Evolutionary conservation across 106 monocot species (phyloP), one percentile per base, ranked within the genome.

Genomic region (Acanthochlamys bracteata): DNA sequence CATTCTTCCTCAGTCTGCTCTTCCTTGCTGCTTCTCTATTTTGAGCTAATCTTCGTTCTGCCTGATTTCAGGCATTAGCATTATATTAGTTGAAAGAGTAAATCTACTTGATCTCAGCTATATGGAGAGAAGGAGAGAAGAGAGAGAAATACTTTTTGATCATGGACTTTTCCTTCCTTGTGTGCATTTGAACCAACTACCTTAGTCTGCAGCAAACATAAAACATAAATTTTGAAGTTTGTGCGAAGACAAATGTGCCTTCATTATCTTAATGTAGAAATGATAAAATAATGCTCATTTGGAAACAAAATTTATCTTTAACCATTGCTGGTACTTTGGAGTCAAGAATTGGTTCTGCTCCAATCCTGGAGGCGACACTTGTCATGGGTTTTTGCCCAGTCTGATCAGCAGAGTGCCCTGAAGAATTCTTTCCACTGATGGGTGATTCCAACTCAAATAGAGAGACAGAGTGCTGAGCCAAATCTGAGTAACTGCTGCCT

Each of bases 1-100:
- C 86, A 87, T 92, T 92, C 70, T 82, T 92, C 57, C 87, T 76
- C 39, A 87, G 74, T 25, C 92, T 66, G 64, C 87, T 92, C 67
- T 92, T 92, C n/a, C 72, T 78, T 19, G 87, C 87, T 60, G 92
- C 87, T 46, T 92, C 87, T 65, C 87, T 76, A 77, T 92, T 87
- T 63, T 87, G 87, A 61, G 87, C 92, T 55, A 84, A 65, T 58
- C 80, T 71, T 74, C 80, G 66, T 45, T 76, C 60, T 1, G 74
- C 68, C 80, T 84, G 74, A 12, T 23, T n/a, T 41, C 20, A 56
- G 20, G 1, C 6, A 6, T 33, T 33, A 3, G 1, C 33, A 33
- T 33, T 33, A 33, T 33, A 33, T n/a, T n/a, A 33, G 1, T 33
- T 33, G 33, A 33, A 33, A 33, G 33, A 33, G 33, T 6, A 6